phyloP scores from a whole-genome alignment of 768 basidiomycete species.

The Antrodiella citrinella region DNA sequence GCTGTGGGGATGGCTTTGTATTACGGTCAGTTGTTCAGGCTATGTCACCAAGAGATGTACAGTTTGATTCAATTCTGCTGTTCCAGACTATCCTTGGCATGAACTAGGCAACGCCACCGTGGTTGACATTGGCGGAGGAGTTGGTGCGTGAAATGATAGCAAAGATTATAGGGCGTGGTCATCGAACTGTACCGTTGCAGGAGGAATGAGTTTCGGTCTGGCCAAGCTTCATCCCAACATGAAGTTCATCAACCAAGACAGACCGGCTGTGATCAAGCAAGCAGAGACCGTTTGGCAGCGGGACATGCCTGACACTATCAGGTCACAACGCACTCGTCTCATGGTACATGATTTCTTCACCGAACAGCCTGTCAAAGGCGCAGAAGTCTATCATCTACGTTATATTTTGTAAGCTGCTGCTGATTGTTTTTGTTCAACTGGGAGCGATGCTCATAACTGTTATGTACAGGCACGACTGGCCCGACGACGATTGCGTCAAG shows the following conservation, averaged over 20 bases:
- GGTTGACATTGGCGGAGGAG: conserved; percentile 11
- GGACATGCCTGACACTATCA: conserved; percentile 3
- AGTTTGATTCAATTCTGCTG: not conserved
- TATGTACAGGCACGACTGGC: conserved; percentile 8
- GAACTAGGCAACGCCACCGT: conserved; percentile 4
- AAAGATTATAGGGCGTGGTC: not conserved
- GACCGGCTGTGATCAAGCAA: conserved; percentile 7
- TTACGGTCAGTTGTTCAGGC: conserved; percentile 2
- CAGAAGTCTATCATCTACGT: conserved; percentile 8
- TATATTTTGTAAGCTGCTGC: conserved; percentile 4
- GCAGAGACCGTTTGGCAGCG: conserved; percentile 7
- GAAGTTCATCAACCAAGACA: conserved; percentile 15
- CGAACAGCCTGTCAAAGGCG: conserved; percentile 9
- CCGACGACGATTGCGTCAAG: conserved; percentile 6
- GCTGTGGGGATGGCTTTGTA: conserved; percentile 3
- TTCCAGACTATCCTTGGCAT: conserved; percentile 10
- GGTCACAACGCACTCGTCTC: not conserved
- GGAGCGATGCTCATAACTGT: not conserved
- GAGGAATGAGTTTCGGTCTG: conserved; percentile 12
- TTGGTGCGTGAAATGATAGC: conserved; percentile 4
- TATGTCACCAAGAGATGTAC: not conserved
- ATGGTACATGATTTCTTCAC: conserved; percentile 13
- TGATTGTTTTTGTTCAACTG: not conserved
- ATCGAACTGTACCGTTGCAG: not conserved
- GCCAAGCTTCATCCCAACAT: conserved; percentile 12